Conservation (phyloP, 2,329 filamentous ascomycete species). For the Colletotrichum musae region DNA sequence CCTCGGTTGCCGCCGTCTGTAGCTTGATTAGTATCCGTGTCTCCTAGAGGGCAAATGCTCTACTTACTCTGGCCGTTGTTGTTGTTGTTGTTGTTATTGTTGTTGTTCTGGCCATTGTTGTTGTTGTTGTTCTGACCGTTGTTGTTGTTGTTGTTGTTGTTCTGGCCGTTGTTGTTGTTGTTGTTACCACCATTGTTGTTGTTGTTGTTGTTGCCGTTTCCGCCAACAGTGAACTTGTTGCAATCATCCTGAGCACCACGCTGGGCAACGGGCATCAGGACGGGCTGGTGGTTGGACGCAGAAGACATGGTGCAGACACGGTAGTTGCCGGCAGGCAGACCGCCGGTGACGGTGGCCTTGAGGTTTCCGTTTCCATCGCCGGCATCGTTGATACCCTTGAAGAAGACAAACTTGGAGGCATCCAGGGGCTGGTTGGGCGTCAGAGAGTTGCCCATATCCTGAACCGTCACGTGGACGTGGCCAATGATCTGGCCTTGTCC, state of each 20-base stretch:
- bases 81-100: conserved; percentile 42
- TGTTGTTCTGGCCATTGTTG: conserved; percentile 34
- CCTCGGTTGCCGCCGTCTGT: conserved; percentile 17
- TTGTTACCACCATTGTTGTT: conserved; percentile 41
- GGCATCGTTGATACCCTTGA: conserved; percentile 77
- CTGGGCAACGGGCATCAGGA: conserved; percentile 77
- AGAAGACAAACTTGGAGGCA: conserved; percentile 70
- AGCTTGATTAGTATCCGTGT: not conserved
- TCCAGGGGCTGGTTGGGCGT: conserved; percentile 68
- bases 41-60: too few species aligned
- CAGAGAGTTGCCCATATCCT: conserved; percentile 66
- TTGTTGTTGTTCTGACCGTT: conserved; percentile 42
- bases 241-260: conserved; percentile 78
- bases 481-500: conserved; percentile 66
- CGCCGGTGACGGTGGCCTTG: conserved; percentile 67
- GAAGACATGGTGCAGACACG: conserved; percentile 75
- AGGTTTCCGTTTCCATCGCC: conserved; percentile 70
- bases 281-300: conserved; percentile 76
- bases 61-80: conserved; percentile 24
- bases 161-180: conserved; percentile 42
- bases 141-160: conserved; percentile 40
- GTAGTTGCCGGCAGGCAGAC: conserved; percentile 74
- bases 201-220: conserved; percentile 44
- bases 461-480: conserved; percentile 72
- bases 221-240: conserved; percentile 44